Evolutionary conservation across 306 rosid genomes (phyloP), one percentile per base, ranked within the genome.

Genomic region (Myrica gale): DNA sequence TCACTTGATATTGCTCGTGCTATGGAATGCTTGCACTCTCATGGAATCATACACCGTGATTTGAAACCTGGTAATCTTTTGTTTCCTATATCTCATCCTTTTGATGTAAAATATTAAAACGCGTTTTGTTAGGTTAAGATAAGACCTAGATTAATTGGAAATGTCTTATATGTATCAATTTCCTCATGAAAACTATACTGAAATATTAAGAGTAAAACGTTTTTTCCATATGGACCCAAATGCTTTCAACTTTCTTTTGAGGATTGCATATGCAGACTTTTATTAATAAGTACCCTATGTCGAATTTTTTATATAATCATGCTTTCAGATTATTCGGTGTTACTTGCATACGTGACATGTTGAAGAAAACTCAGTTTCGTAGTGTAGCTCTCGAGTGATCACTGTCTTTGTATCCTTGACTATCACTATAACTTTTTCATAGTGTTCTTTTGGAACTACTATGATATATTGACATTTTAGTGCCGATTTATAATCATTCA

Each of bases 21-120:
- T n/a, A 90, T 91, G 93, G 98, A 94, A 80, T 94, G 98, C 79
- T 84, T 94, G 71, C 97, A 91, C 82, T 89, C 93, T 72, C 98
- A 91, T 79, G 98, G 98, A 77, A 91, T 94, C 86, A 94, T 94
- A 51, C 98, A 94, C 83, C 96, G 97, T 53, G 98, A 94, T 81
- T 84, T 94, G 78, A 94, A 94, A 78, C 98, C 98, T 23, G 97
- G 98, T 90, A 94, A 79, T 76, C 39, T 72, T 76, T 54, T 70
- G 71, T 74, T 74, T 77, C 26, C 70, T 5, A 42, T 42, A 23
- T 43, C 42, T n/a, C n/a, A 65, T 41, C 42, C 70, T 4, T 42
- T 42, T 41, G 3, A 42, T 41, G 9, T 5, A 19, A 8, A 7
- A 0, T 20, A n/a, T 19, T 20, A 20, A 57, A 7, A 32, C 6